Evolutionary conservation across 345 rosid species (phyloP).

Genomic region (Euphorbia tirucalli): DNA sequence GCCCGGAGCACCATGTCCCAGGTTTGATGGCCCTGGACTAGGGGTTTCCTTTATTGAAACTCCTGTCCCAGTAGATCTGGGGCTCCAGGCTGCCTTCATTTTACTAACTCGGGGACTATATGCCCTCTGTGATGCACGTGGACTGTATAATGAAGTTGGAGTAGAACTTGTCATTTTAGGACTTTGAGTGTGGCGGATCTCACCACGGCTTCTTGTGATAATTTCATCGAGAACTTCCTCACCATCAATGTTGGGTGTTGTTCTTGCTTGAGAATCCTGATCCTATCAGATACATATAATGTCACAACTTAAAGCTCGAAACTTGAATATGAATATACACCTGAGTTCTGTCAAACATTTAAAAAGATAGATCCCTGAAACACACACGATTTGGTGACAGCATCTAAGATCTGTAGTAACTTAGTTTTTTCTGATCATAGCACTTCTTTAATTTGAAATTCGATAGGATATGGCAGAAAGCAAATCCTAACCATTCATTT

Average conservation of each 20-base stretch:
- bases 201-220: slow-evolving; percentile 85
- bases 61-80: slow-evolving; percentile 29
- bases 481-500: not conserved
- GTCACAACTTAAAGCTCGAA: slow-evolving; percentile 13
- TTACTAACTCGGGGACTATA: slow-evolving; percentile 43
- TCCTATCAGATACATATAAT: slow-evolving; percentile 36
- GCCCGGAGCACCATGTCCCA: slow-evolving; percentile 32
- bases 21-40: slow-evolving; percentile 55
- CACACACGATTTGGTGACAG: not conserved
- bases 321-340: not conserved
- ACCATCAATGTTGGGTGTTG: slow-evolving; percentile 30
- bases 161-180: slow-evolving; percentile 52
- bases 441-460: not conserved
- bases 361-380: not conserved
- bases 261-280: slow-evolving; percentile 37
- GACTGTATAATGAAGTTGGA: slow-evolving; percentile 39
- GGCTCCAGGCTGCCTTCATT: slow-evolving; percentile 28
- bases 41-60: slow-evolving; percentile 33
- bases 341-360: not conserved
- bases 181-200: slow-evolving; percentile 65
- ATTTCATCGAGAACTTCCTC: slow-evolving; percentile 78
- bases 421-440: not conserved
- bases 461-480: not conserved
- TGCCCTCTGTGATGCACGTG: slow-evolving; percentile 31
- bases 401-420: not conserved